Base-by-base conservation (phyloP, 331 rosid genomes). In the Quercus phellos region DNA sequence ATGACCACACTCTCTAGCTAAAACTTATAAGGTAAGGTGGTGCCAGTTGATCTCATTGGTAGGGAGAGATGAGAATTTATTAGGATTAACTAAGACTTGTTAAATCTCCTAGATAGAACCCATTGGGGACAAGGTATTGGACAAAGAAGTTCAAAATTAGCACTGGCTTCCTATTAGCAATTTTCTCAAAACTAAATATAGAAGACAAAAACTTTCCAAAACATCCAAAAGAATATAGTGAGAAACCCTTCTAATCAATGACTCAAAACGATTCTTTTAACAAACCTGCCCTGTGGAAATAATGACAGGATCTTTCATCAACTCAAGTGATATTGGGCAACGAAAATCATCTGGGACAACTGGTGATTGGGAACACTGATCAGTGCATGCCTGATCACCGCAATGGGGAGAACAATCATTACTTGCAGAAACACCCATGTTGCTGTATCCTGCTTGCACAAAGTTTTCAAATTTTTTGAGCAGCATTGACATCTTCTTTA, bases 261-360 rank as follows among this genome's bases (percentile, higher is more conserved):
- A 79, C 64, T 30, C 34, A 21, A 27, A 29, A 30, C 24, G 3
- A 4, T 13, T 16, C 6, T 30, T 19, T 72, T 67, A 69, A 84
- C 81, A 80, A 83, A 92, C 97, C 94, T 94, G 94, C 60, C 96
- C 94, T 0, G 96, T 89, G 70, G 90, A 90, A 81, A 94, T 87
- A 81, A 94, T 87, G 76, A 94, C 93, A 4, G 97, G 97, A 87
- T 88, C 96, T 64, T 81, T 92, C 96, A 94, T 94, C 84, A 90
- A 84, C 75, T 90, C 96, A 51, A 94, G 88, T 46, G 96, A 92
- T 76, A 90, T 90, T 72, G 97, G 94, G 73, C 96, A 94, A 56
- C 91, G 90, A 83, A 88, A 92, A 85, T 90, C 94, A 58, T 92
- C 90, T 3, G 97, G 96, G 74, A 89, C 81, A 74, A 81, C 86